These are phyloP conservation scores for Ramaria rubella DNA, from an alignment of 768 basidiomycete genomes.

Conservation along the genomic window DNA sequence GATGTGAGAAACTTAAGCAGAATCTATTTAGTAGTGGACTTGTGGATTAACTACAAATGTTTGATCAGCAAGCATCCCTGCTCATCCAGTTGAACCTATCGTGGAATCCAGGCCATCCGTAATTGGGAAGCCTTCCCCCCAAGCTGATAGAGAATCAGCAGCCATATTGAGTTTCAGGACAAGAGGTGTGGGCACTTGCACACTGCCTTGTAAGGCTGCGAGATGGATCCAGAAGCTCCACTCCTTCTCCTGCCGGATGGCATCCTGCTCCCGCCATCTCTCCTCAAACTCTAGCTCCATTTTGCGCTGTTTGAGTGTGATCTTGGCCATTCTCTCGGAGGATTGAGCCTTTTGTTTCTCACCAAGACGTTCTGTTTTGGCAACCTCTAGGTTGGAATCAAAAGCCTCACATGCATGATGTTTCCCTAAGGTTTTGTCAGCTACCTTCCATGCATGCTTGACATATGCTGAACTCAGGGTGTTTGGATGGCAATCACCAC, in stretches of 20 bases:
- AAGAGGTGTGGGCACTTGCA: neutral
- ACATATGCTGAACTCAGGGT: neutral
- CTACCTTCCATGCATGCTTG: neutral
- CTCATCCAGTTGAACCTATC: neutral
- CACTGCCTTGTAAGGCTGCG: neutral
- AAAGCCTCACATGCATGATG: neutral
- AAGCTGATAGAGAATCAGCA: no score
- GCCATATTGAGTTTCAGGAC: no score
- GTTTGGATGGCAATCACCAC: neutral
- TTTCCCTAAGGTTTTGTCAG: neutral
- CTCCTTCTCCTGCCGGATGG: neutral
- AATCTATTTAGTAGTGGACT: neutral
- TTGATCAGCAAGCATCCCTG: neutral
- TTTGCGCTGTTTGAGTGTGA: neutral
- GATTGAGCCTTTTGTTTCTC: neutral
- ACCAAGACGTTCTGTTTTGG: neutral
- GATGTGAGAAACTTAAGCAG: neutral
- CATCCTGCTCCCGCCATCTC: neutral
- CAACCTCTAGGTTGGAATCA: neutral
- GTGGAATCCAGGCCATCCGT: neutral
- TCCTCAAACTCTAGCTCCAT: neutral
- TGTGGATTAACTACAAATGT: neutral
- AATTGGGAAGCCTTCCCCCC: no score
- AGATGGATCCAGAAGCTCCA: neutral
- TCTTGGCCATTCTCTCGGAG: neutral